These are phyloP conservation scores for Erodium chrysanthum DNA, from an alignment of 441 rosid species.

Conservation along the genomic window DNA sequence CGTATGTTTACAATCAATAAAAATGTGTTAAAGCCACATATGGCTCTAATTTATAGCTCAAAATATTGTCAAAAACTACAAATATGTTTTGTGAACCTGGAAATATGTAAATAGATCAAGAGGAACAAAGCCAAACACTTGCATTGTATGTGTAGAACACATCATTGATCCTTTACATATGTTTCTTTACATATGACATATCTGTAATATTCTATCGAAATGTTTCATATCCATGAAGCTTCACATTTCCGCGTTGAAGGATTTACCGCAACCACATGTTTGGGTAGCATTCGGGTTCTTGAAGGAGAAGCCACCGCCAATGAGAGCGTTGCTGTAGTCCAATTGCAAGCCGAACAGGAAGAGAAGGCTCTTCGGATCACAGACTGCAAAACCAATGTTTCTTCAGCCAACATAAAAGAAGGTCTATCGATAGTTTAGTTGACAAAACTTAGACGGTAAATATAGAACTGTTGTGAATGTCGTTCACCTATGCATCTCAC, in stretches of 20 bases:
- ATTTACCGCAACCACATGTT: conserved; percentile 94
- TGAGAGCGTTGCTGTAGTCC: conserved; percentile 87
- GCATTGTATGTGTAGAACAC: not conserved
- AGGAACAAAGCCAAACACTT: not conserved
- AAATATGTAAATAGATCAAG: too few relatives aligned
- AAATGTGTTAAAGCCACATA: too few relatives aligned
- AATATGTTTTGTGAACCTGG: too few relatives aligned
- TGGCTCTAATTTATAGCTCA: too few relatives aligned
- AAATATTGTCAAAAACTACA: too few relatives aligned
- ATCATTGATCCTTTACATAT: not conserved
- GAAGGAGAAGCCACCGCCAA: conserved; percentile 94
- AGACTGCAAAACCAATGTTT: conserved; percentile 44
- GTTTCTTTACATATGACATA: not conserved
- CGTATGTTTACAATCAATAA: too few relatives aligned
- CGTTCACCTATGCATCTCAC: too few relatives aligned
- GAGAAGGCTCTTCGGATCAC: conserved; percentile 98
- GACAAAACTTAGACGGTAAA: too few relatives aligned
- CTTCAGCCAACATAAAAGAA: too few relatives aligned
- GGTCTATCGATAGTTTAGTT: too few relatives aligned
- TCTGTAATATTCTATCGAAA: conserved; percentile 4
- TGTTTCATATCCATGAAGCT: conserved; percentile 15
- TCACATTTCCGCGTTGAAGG: conserved; percentile 83
- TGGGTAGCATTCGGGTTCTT: conserved; percentile 91
- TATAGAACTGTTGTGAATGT: too few relatives aligned
- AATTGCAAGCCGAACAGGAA: conserved; percentile 85